Base-by-base conservation (phyloP, 768 basidiomycete genomes). In the Suillus bovinus region DNA sequence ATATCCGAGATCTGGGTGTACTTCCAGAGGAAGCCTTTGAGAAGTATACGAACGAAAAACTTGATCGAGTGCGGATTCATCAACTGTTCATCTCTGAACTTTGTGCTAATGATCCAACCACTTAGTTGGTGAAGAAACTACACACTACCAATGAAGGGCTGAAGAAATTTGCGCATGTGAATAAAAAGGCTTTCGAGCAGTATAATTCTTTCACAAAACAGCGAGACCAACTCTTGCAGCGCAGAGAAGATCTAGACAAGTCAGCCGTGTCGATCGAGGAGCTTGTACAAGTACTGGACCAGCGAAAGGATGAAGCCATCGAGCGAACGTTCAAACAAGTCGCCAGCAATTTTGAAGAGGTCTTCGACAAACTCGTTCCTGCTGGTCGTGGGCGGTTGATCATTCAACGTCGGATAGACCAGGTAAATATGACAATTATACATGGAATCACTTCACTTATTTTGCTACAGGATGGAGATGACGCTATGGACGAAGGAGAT, bases 151-250 rank as follows among this genome's bases (percentile, higher is more conserved):
- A 98, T 70, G 96, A 99, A 70, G 85, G 87, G 31, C 79, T 99
- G 68, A 96, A 97, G 75, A 96, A 95, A 74, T 99, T 96, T 70
- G 93, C 94, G 0, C 95, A 98, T 71, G 96, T 99, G 64, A 99
- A 99, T 81, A 99, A 99, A 82, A 98, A 99, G 71, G 97, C 96
- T 1, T 96, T 96, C 71, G 97, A 99, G 73, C 96, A 99, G 74
- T 99, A 97, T 79, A 93, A 86, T 73, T 96, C 94, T 72, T 99
- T 99, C 74, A 97, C 96, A 9, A 98, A 96, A 72, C 96, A 99
- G 74, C 90, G 96, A 1, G 96, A 99, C 71, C 91, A 94, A 68
- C 85, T 98, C 4, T 74, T 91, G 47, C 82, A 88, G 63, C 89
- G 97, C 5, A 85, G 95, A 10, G 90, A 93, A 66, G 97, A 99